phyloP scores from a whole-genome alignment of 495 filamentous ascomycete genomes.

The Hypoxylon subgilvum region DNA sequence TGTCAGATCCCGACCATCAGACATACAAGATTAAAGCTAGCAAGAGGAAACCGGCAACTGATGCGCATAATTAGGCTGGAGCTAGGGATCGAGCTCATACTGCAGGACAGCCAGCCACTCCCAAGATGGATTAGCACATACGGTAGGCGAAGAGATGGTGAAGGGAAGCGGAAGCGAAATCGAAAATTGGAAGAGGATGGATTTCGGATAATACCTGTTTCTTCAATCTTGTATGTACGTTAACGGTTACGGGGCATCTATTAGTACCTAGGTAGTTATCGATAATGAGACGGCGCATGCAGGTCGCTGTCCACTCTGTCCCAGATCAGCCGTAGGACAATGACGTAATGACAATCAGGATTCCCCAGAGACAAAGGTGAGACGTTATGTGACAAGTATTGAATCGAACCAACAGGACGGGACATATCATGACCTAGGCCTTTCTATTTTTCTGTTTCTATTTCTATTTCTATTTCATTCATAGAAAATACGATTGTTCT shows the following conservation, averaged over 20 bases:
- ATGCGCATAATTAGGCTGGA: not conserved
- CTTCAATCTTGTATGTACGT: no score
- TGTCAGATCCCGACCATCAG: constrained; percentile 24
- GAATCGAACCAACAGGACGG: constrained; percentile 3
- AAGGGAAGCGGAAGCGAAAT: no score
- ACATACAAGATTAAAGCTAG: constrained; percentile 21
- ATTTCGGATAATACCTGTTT: no score
- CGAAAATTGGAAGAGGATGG: no score
- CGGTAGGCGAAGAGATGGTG: no score
- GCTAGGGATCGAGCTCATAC: not conserved
- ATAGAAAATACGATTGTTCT: no score
- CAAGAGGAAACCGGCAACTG: not conserved
- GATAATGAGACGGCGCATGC: constrained; percentile 4
- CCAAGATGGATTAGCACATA: not conserved
- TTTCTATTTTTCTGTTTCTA: no score
- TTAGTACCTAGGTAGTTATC: constrained; percentile 1
- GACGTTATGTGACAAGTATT: constrained; percentile 29
- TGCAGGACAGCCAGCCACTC: constrained; percentile 2
- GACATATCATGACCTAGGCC: not conserved
- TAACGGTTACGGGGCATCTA: no score
- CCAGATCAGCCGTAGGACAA: constrained; percentile 14
- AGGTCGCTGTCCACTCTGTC: no score
- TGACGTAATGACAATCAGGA: constrained; percentile 27
- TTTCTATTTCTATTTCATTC: no score
- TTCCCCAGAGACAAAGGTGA: constrained; percentile 16